These are phyloP conservation scores for Penicillium psychrosexuale DNA, from an alignment of 2,329 filamentous ascomycete genomes.

Conservation along the genomic window DNA sequence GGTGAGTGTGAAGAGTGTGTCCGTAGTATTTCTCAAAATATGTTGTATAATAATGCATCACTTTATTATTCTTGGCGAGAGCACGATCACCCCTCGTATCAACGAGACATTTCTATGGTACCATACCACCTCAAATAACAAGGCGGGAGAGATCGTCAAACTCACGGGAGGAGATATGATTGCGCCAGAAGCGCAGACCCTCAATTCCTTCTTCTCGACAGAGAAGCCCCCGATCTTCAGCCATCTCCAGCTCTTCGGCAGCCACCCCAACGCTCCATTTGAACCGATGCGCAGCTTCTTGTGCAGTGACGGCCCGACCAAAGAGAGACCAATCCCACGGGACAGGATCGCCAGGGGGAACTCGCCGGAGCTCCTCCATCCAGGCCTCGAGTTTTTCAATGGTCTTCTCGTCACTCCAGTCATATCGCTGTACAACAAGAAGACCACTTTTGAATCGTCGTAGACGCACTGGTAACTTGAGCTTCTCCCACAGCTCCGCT, in stretches of 20 bases:
- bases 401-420: conserved; percentile 87
- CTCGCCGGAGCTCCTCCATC: conserved; percentile 69
- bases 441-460: conserved; percentile 89
- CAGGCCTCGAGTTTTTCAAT: conserved; percentile 72
- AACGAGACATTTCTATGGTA: not conserved
- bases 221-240: conserved; percentile 80
- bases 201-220: conserved; percentile 92
- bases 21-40: not conserved
- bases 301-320: conserved; percentile 81
- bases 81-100: not conserved
- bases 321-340: conserved; percentile 74
- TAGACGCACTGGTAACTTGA: conserved; percentile 80
- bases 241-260: conserved; percentile 94
- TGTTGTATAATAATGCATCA: not conserved
- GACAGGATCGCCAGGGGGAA: conserved; percentile 62
- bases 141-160: conserved; percentile 2
- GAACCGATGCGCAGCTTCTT: conserved; percentile 84
- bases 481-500: conserved; percentile 78
- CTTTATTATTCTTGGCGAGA: not conserved
- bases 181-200: conserved; percentile 90
- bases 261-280: conserved; percentile 97
- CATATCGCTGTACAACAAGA: conserved; percentile 85
- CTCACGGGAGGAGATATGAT: conserved; percentile 46
- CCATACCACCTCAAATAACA: not conserved
- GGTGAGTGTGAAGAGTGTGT: too few species aligned